Conservation (phyloP, 2,329 filamentous ascomycete genomes). For the Harringtonia aguacate region DNA sequence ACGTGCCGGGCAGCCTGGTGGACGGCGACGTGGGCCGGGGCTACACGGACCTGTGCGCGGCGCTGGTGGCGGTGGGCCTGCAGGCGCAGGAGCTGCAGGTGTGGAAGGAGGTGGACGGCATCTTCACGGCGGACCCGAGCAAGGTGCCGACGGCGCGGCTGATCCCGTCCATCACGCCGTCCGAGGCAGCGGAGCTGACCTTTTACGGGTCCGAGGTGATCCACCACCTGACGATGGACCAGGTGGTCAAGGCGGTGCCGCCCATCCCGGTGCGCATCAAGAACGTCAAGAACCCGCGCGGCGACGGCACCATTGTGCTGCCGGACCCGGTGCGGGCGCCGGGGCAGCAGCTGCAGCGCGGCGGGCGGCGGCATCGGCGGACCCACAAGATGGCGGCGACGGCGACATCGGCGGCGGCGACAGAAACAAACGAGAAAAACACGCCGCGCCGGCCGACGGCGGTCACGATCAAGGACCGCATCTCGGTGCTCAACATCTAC, state of each 20-base stretch:
- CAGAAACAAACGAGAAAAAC: constrained; percentile 27
- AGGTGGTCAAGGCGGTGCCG: constrained; percentile 69
- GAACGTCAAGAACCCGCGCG: constrained; percentile 79
- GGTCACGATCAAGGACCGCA: constrained; percentile 95
- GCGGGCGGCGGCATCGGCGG: no score
- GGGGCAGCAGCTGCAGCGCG: constrained; percentile 43
- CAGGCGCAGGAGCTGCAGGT: constrained; percentile 83
- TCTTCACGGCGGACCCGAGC: constrained; percentile 55
- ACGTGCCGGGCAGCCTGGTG: constrained; percentile 81
- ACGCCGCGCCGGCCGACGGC: constrained; percentile 70
- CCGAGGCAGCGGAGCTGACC: constrained; percentile 90
- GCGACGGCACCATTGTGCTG: constrained; percentile 69
- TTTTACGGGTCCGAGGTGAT: constrained; percentile 95
- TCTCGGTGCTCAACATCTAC: constrained; percentile 95
- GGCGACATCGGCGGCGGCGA: background rate
- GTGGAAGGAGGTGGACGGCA: constrained; percentile 90
- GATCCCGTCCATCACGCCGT: constrained; percentile 80
- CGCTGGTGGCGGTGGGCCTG: constrained; percentile 82
- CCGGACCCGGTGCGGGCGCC: constrained; percentile 54
- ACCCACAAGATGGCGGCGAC: no score
- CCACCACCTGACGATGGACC: constrained; percentile 97
- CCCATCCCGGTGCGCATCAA: constrained; percentile 83
- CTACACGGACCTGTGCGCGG: constrained; percentile 93
- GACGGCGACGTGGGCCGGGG: constrained; percentile 75
- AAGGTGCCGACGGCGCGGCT: constrained; percentile 89